These are phyloP conservation scores for Pisolithus marmoratus DNA, from an alignment of 768 basidiomycete genomes.

Conservation along the genomic window DNA sequence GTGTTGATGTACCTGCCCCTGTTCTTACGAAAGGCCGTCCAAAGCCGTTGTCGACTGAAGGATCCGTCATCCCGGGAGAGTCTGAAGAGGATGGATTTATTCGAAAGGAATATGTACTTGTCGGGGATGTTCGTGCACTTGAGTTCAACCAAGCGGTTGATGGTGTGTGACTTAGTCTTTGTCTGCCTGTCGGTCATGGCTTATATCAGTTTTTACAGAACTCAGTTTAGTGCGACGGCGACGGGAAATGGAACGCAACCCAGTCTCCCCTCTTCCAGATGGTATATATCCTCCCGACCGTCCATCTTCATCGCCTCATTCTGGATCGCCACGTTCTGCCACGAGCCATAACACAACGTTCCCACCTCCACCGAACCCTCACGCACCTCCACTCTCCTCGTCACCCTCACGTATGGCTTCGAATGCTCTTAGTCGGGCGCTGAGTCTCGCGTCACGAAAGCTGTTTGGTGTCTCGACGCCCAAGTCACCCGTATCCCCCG, in stretches of 20 bases:
- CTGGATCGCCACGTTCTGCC: conserved; percentile 20
- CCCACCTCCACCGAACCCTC: conserved; percentile 54
- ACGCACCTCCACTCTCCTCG: conserved; percentile 53
- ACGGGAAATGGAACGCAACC: conserved; percentile 50
- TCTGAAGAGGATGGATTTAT: conserved; percentile 78
- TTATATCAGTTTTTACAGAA: conserved; percentile 38
- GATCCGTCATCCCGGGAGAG: conserved; percentile 74
- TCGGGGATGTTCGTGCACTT: conserved; percentile 83
- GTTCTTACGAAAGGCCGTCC: conserved; percentile 6
- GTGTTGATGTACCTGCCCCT: conserved; percentile 1
- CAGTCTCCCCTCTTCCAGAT: conserved; percentile 46
- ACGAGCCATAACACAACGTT: conserved; percentile 46
- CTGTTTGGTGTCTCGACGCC: conserved; percentile 55
- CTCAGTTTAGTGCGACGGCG: conserved; percentile 54
- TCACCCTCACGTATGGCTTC: conserved; percentile 65
- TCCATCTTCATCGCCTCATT: conserved; percentile 19
- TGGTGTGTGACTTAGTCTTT: conserved; percentile 43
- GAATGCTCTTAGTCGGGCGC: conserved; percentile 71
- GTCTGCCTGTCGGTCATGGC: conserved; percentile 5
- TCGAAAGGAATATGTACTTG: conserved; percentile 87
- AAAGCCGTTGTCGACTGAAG: conserved; percentile 43
- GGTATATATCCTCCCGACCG: conserved; percentile 36
- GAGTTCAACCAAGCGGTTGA: conserved; percentile 92
- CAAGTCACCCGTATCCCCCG: conserved; percentile 33
- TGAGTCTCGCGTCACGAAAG: conserved; percentile 78